These are phyloP conservation scores for Serendipita indica DNA, from an alignment of 768 basidiomycete species.

Conservation along the genomic window DNA sequence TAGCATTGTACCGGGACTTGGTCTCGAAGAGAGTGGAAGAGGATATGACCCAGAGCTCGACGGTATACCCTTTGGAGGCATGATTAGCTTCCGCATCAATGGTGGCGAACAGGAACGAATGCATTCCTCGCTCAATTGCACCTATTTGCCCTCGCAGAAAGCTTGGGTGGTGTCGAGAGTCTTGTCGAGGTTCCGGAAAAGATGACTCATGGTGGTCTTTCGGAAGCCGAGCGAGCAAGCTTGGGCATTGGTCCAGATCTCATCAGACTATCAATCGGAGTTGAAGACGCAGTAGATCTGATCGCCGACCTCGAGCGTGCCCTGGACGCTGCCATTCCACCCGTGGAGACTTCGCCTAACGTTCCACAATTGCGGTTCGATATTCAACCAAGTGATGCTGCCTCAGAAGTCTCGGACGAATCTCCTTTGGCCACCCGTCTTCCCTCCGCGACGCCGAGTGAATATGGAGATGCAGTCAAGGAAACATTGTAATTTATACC, in stretches of 20 bases:
- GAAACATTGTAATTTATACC: background rate
- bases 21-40: constrained; percentile 17
- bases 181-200: constrained; percentile 71
- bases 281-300: constrained; percentile 79
- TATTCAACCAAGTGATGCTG: background rate
- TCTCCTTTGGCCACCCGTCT: background rate
- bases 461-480: background rate
- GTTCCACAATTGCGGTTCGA: background rate
- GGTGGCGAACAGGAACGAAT: constrained; percentile 29
- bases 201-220: constrained; percentile 81
- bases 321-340: constrained; percentile 29
- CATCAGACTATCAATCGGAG: constrained; percentile 68
- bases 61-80: constrained; percentile 82
- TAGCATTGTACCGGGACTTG: constrained; percentile 19
- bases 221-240: constrained; percentile 44
- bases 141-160: constrained; percentile 38
- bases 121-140: constrained; percentile 45
- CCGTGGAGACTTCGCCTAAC: background rate
- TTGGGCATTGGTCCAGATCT: constrained; percentile 70
- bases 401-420: background rate
- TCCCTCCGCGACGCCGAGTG: background rate
- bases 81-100: constrained; percentile 58
- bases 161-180: constrained; percentile 80
- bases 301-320: constrained; percentile 56
- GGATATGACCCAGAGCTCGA: constrained; percentile 14